Conservation (phyloP, 768 basidiomycete species). For the Rhizopogon vulgaris region DNA sequence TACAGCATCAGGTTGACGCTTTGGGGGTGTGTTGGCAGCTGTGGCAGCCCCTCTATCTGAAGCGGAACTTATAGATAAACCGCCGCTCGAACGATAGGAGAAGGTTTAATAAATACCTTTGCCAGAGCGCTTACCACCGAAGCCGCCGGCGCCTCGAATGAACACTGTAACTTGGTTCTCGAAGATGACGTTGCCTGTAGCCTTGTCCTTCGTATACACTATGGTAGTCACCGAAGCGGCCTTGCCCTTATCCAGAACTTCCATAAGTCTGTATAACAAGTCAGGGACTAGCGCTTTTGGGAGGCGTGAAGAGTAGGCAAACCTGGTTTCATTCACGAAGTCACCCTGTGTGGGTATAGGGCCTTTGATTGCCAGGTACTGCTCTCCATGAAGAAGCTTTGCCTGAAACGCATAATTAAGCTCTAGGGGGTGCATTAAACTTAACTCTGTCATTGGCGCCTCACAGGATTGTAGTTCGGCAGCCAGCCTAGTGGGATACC, state of each 20-base stretch:
- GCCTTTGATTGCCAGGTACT: constrained; percentile 82
- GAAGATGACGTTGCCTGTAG: constrained; percentile 73
- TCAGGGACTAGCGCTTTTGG: not conserved
- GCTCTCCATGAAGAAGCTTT: constrained; percentile 96
- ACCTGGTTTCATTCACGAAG: constrained; percentile 71
- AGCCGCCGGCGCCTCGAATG: constrained; percentile 92
- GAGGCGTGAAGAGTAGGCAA: constrained; percentile 12
- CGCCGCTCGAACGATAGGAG: not conserved
- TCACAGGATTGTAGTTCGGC: constrained; percentile 89
- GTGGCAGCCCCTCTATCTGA: constrained; percentile 87
- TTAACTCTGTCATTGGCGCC: constrained; percentile 18
- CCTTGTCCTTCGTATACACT: constrained; percentile 75
- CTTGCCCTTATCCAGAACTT: constrained; percentile 89
- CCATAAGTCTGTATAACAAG: constrained; percentile 46
- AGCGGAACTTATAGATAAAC: not conserved
- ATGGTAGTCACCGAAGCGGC: constrained; percentile 82
- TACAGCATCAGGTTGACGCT: constrained; percentile 78
- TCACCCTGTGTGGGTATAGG: constrained; percentile 83
- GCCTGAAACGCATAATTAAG: constrained; percentile 42
- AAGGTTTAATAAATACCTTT: constrained; percentile 53
- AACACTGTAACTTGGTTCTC: constrained; percentile 92
- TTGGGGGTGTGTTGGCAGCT: constrained; percentile 74
- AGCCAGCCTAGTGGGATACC: constrained; percentile 76
- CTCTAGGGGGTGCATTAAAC: not conserved
- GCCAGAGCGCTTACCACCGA: constrained; percentile 85